Conservation (phyloP, 2,329 filamentous ascomycete species). For the Pezicula carpinea region DNA sequence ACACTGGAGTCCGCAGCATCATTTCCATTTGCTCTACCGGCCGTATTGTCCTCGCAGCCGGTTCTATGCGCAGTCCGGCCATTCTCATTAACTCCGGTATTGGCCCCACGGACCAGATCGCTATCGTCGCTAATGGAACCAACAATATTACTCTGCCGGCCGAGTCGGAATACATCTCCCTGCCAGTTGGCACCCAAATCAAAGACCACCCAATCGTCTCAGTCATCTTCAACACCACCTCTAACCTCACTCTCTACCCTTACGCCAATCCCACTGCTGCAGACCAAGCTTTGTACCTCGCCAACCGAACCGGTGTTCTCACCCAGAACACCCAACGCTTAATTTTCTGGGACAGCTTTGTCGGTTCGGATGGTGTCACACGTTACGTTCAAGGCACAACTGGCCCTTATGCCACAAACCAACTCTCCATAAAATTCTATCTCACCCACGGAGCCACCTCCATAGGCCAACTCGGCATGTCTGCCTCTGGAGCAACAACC, state of each 20-base stretch:
- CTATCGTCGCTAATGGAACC: not conserved
- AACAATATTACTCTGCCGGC: not conserved
- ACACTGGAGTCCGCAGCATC: slow-evolving; percentile 24
- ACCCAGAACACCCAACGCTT: slow-evolving; percentile 37
- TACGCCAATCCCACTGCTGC: slow-evolving; percentile 19
- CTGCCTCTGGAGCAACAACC: slow-evolving; percentile 33
- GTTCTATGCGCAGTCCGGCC: slow-evolving; percentile 8
- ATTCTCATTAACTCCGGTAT: slow-evolving; percentile 11
- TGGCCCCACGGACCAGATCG: slow-evolving; percentile 2
- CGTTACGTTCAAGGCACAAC: slow-evolving; percentile 39
- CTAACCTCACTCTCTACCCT: not conserved
- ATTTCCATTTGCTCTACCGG: slow-evolving; percentile 13
- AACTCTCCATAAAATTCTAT: slow-evolving; percentile 42
- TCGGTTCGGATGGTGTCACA: slow-evolving; percentile 32
- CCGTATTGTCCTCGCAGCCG: slow-evolving; percentile 10
- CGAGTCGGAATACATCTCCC: not conserved
- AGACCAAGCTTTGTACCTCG: slow-evolving; percentile 15
- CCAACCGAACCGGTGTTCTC: slow-evolving; percentile 33
- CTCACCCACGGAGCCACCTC: slow-evolving; percentile 44
- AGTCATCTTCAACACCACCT: slow-evolving; percentile 2
- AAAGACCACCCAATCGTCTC: slow-evolving; percentile 5
- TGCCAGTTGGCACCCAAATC: slow-evolving; percentile 3
- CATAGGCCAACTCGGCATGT: slow-evolving; percentile 36
- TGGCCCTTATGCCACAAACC: slow-evolving; percentile 34
- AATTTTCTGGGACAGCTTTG: slow-evolving; percentile 35